Conservation (phyloP, 164 flowering plant species). For the Cinnamomum chago region DNA sequence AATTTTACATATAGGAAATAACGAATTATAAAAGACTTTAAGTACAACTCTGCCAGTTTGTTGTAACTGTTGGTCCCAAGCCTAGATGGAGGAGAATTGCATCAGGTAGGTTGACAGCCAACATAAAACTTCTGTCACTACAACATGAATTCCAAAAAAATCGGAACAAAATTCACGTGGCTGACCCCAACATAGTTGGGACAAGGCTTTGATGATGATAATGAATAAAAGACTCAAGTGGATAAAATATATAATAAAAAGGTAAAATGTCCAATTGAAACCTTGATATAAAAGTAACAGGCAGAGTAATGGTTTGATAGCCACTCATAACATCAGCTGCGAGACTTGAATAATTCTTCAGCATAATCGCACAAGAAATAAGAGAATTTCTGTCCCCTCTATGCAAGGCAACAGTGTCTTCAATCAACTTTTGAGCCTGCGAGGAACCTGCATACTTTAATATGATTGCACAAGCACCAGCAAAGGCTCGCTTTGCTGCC, state of each 20-base stretch:
- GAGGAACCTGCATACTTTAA: constrained; percentile 63
- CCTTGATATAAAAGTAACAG: constrained; percentile 80
- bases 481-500: constrained; percentile 84
- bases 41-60: no score
- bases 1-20: no score
- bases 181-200: no score
- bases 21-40: no score
- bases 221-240: neutral
- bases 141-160: no score
- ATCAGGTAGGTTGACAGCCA: no score
- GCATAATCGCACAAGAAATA: constrained; percentile 72
- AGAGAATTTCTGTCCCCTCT: constrained; percentile 74
- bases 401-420: constrained; percentile 77
- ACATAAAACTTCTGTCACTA: no score
- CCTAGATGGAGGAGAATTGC: no score
- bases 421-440: constrained; percentile 75
- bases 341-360: constrained; percentile 59
- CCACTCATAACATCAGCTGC: constrained; percentile 74
- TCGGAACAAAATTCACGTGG: no score
- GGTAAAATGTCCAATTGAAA: constrained; percentile 15
- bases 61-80: no score
- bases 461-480: constrained; percentile 76
- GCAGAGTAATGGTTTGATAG: constrained; percentile 55
- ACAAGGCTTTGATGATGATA: no score
- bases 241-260: no score